Base-by-base conservation (phyloP, 1,139 yeast genomes). In the Pichia sp. region DNA sequence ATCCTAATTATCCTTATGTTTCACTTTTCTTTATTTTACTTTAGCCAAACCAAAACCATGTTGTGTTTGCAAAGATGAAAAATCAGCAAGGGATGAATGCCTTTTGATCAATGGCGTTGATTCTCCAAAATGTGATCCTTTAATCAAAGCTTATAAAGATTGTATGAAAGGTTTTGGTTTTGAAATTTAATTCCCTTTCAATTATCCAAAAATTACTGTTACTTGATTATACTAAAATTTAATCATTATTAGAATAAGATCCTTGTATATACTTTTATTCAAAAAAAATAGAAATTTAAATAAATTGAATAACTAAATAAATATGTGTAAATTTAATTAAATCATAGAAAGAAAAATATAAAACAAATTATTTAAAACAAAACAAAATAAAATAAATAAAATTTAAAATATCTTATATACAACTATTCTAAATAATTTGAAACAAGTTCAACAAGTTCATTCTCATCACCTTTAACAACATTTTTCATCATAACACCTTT, bases 161-260 rank as follows among this genome's bases (percentile, higher is more conserved):
- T 92, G 98, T 67, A 92, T 92, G 98, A 82, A 82, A 63, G 89
- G 95, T 31, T 90, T 67, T 62, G 97, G 97, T 0, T 92, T 90
- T 64, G 76, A 68, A 31, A 67, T 75, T 43, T 55, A 53, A 35
- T 11, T 33, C 7, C 7, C 7, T 33, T 16, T 16, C 16, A 16
- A 16, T 16, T 16, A 16, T 16, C 16, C 16, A 16, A 16, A 16
- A 16, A 16, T 16, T 16, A 16, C 16, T 16, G 16, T 16, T 16
- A 16, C 16, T 16, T 16, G 16, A 16, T 16, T 16, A 16, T 16
- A 16, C 16, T 16, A 16, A 16, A 16, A 16, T 16, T 16, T 16
- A 16, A 16, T 16, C 16, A 16, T 16, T 16, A 16, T 16, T 16
- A 16, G 16, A 16, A 16, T 16, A 16, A 16, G 16, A 16, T 16